These are phyloP conservation scores for Penicillium sp. DNA, from an alignment of 2,329 filamentous ascomycete genomes.

Conservation along the genomic window DNA sequence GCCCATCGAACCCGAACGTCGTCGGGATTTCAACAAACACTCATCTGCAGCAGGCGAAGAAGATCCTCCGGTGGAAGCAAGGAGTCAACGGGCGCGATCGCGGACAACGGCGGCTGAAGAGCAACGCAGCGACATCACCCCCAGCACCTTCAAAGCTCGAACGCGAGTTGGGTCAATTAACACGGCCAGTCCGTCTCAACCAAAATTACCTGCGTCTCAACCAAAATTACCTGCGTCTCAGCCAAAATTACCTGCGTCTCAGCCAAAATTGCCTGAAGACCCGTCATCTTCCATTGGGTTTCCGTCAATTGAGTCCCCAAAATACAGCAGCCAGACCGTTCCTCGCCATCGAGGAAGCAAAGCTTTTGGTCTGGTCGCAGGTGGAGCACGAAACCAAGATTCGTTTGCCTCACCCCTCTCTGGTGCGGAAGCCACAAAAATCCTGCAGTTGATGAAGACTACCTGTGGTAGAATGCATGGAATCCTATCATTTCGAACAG, in stretches of 20 bases:
- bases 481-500: slow-evolving; percentile 51
- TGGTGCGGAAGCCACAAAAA: slow-evolving; percentile 49
- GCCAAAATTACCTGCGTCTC: slow-evolving; percentile 36
- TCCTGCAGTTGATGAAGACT: slow-evolving; percentile 53
- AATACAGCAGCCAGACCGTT: slow-evolving; percentile 34
- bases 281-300: slow-evolving; percentile 47
- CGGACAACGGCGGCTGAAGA: slow-evolving; percentile 46
- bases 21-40: slow-evolving; percentile 33
- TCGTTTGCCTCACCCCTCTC: slow-evolving; percentile 40
- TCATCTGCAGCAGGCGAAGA: slow-evolving; percentile 36
- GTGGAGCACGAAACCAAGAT: slow-evolving; percentile 28
- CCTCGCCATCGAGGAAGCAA: slow-evolving; percentile 39
- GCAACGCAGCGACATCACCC: slow-evolving; percentile 41
- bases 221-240: slow-evolving; percentile 37
- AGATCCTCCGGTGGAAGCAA: slow-evolving; percentile 33
- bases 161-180: slow-evolving; percentile 45
- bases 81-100: slow-evolving; percentile 39
- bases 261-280: slow-evolving; percentile 41
- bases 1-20: slow-evolving; percentile 35
- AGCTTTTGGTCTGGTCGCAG: slow-evolving; percentile 29
- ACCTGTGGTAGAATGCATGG: slow-evolving; percentile 55
- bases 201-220: slow-evolving; percentile 37
- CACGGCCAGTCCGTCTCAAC: slow-evolving; percentile 32
- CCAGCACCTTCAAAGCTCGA: slow-evolving; percentile 36
- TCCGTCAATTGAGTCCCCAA: slow-evolving; percentile 48